Percentiles rank a stretch among this genome's conserved stretches.
Conservation (phyloP, 805 yeast genomes). For the Lachancea mirantina region DNA sequence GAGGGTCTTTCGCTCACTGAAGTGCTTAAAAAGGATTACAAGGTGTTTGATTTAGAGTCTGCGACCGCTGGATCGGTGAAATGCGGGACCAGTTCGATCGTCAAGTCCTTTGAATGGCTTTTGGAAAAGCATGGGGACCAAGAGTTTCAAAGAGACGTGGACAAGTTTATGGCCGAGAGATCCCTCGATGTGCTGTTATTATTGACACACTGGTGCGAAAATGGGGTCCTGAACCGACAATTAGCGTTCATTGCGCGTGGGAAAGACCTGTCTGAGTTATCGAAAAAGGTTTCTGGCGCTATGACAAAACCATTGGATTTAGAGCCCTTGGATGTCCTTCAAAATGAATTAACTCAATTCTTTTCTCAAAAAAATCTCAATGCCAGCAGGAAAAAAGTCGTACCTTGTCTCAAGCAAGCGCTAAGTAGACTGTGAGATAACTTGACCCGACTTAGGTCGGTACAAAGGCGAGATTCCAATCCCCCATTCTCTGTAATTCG, state of each 20-base stretch:
- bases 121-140: slow-evolving; percentile 24
- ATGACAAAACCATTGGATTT: slow-evolving; percentile 15
- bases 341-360: slow-evolving; percentile 4
- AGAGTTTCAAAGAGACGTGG: slow-evolving; percentile 18
- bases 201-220: slow-evolving; percentile 41
- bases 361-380: slow-evolving; percentile 46
- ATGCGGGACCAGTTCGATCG: slow-evolving; percentile 75
- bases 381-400: slow-evolving; percentile 84
- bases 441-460: background rate
- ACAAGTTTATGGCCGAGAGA: slow-evolving; percentile 23
- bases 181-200: slow-evolving; percentile 37
- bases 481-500: slow-evolving; percentile 8
- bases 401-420: slow-evolving; percentile 42
- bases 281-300: slow-evolving; percentile 13
- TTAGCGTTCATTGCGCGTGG: slow-evolving; percentile 4
- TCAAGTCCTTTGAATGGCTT: slow-evolving; percentile 55
- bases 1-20: slow-evolving; percentile 53
- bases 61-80: slow-evolving; percentile 22
- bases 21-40: slow-evolving; percentile 76
- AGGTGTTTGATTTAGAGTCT: slow-evolving; percentile 47
- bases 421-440: background rate
- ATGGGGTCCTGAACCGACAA: slow-evolving; percentile 37
- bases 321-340: slow-evolving; percentile 6
- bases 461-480: slow-evolving; percentile 23
- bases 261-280: slow-evolving; percentile 11